phyloP scores from a whole-genome alignment of 495 filamentous ascomycete species.

The Penicillium nucicola region DNA sequence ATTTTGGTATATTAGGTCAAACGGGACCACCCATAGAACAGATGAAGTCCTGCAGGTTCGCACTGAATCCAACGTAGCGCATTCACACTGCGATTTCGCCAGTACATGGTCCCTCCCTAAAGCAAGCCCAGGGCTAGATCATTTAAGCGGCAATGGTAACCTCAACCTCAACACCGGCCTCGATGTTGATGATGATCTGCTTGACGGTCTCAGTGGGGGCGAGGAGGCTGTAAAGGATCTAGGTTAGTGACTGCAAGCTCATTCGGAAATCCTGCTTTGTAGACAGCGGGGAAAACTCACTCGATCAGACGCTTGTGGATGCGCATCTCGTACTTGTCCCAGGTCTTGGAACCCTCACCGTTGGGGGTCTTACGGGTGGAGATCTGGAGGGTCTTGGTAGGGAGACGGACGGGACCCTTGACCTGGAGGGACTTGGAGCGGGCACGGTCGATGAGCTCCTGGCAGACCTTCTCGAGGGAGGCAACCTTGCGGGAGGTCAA shows the following conservation, averaged over 20 bases:
- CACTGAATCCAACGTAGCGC: neutral
- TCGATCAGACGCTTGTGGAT: slow-evolving; percentile 98
- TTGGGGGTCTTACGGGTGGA: slow-evolving; percentile 95
- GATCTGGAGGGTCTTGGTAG: slow-evolving; percentile 95
- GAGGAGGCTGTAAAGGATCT: slow-evolving; percentile 62
- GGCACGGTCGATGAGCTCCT: slow-evolving; percentile 96
- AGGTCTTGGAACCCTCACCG: slow-evolving; percentile 99
- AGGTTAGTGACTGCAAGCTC: slow-evolving; percentile 6
- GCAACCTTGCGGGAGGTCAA: slow-evolving; percentile 89
- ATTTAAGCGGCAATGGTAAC: slow-evolving; percentile 97
- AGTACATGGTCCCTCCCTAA: slow-evolving; percentile 5
- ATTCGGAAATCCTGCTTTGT: neutral
- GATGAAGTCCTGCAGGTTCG: slow-evolving; percentile 3
- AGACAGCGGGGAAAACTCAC: slow-evolving; percentile 45
- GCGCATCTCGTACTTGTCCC: slow-evolving; percentile 99
- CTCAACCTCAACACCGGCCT: slow-evolving; percentile 99
- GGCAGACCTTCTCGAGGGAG: slow-evolving; percentile 96
- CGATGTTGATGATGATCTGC: slow-evolving; percentile 99
- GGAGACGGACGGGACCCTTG: slow-evolving; percentile 98
- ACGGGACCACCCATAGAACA: slow-evolving; percentile 18
- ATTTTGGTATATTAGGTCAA: slow-evolving; percentile 34
- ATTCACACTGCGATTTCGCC: neutral
- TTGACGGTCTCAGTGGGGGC: slow-evolving; percentile 99
- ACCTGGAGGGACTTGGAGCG: slow-evolving; percentile 97
- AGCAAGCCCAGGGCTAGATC: slow-evolving; percentile 16